A percentile compares a stretch with the other conserved stretches of the same genome.
These are phyloP conservation scores for Kuraishia ogatae DNA, from an alignment of 805 yeast genomes.

Conservation along the genomic window DNA sequence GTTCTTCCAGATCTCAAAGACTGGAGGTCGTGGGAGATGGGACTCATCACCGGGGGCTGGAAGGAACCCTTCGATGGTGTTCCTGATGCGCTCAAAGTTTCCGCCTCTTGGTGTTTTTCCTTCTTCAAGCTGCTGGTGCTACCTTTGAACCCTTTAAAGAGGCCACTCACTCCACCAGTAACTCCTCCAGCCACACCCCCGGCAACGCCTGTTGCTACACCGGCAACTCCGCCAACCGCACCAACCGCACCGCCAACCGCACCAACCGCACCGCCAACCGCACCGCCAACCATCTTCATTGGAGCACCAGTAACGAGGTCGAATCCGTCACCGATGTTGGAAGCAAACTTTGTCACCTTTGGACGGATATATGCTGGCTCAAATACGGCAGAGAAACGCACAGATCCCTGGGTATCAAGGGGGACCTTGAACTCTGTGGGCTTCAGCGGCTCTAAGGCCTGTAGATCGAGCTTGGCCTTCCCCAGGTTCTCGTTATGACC, in stretches of 20 bases:
- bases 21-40: slow-evolving; percentile 23
- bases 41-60: slow-evolving; percentile 11
- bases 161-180: slow-evolving; percentile 39
- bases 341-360: slow-evolving; percentile 29
- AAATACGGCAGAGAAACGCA: slow-evolving; percentile 47
- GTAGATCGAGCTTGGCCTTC: slow-evolving; percentile 37
- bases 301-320: slow-evolving; percentile 34
- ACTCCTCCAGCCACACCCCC: slow-evolving; percentile 31
- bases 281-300: slow-evolving; percentile 36
- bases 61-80: slow-evolving; percentile 3
- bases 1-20: slow-evolving; percentile 26
- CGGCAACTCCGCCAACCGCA: slow-evolving; percentile 32
- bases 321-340: slow-evolving; percentile 31
- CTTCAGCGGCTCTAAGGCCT: slow-evolving; percentile 35
- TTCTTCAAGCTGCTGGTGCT: slow-evolving; percentile 7
- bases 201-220: slow-evolving; percentile 22
- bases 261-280: slow-evolving; percentile 36
- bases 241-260: slow-evolving; percentile 40
- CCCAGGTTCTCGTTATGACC: slow-evolving; percentile 62
- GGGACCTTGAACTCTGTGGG: slow-evolving; percentile 33
- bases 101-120: slow-evolving; percentile 6
- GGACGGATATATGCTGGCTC: slow-evolving; percentile 63
- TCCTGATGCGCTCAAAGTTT: slow-evolving; percentile 11
- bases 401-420: slow-evolving; percentile 57
- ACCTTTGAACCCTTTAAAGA: slow-evolving; percentile 16